These are phyloP conservation scores for Coemansia sp. DNA, from an alignment of 192 early-diverging fungal species.

Conservation along the genomic window DNA sequence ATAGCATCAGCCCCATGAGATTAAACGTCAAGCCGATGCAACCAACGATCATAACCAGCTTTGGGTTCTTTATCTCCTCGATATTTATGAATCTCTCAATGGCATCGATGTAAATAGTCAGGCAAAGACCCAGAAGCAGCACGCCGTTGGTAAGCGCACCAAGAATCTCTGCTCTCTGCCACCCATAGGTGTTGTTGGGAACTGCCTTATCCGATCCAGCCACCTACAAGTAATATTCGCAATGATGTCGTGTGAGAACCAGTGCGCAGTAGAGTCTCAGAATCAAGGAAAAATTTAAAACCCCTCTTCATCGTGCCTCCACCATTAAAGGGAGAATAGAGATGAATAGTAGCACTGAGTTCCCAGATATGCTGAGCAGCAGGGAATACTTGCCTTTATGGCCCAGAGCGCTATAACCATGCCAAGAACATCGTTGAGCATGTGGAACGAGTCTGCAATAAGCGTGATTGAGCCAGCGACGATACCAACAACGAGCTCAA, in stretches of 20 bases:
- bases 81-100: conserved; percentile 77
- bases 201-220: conserved; percentile 59
- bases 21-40: conserved; percentile 75
- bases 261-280: too few relatives aligned
- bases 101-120: conserved; percentile 84
- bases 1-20: conserved; percentile 75
- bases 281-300: background rate
- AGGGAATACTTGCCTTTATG: conserved; percentile 53
- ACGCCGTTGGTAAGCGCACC: conserved; percentile 93
- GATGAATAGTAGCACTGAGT: too few relatives aligned
- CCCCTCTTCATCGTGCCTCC: background rate
- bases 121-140: conserved; percentile 84
- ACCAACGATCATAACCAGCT: conserved; percentile 75
- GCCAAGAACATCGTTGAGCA: conserved; percentile 79
- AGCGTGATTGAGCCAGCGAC: conserved; percentile 74
- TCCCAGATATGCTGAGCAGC: too few relatives aligned
- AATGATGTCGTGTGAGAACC: conserved; percentile 21
- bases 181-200: conserved; percentile 78
- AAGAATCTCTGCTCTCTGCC: conserved; percentile 88
- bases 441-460: conserved; percentile 91
- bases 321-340: background rate
- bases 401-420: conserved; percentile 82
- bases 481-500: conserved; percentile 80
- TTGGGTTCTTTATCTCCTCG: conserved; percentile 67
- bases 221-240: conserved; percentile 33